Conservation (phyloP, 164 flowering plant species). For the Vitis riparia region DNA sequence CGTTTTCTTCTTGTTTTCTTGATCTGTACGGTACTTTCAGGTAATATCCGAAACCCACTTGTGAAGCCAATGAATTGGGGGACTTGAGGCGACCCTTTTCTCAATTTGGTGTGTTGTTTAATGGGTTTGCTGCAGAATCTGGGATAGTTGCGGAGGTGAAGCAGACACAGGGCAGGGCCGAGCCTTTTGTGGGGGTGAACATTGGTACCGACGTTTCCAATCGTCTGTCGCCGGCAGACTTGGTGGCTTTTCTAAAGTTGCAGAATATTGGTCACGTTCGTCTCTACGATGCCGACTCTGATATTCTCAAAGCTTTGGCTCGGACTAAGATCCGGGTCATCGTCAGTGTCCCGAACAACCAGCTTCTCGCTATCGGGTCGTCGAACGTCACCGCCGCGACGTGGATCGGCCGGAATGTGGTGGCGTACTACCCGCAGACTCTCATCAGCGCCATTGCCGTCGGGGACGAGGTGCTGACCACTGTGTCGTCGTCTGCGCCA, state of each 20-base stretch:
- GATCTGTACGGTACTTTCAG: slow-evolving; percentile 17
- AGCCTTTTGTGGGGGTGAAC: slow-evolving; percentile 81
- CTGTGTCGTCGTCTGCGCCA: slow-evolving; percentile 72
- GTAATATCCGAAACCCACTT: slow-evolving; percentile 13
- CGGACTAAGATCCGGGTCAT: slow-evolving; percentile 76
- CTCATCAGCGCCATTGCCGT: slow-evolving; percentile 73
- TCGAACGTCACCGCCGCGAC: slow-evolving; percentile 86
- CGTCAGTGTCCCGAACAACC: slow-evolving; percentile 89
- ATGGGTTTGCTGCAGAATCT: slow-evolving; percentile 19
- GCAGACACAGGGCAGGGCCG: slow-evolving; percentile 10
- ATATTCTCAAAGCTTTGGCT: slow-evolving; percentile 69
- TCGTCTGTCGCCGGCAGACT: slow-evolving; percentile 48
- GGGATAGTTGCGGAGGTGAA: slow-evolving; percentile 13
- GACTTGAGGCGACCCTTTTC: not conserved
- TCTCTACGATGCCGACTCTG: slow-evolving; percentile 71
- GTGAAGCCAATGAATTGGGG: not conserved
- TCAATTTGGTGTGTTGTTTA: not conserved
- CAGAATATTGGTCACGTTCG: slow-evolving; percentile 83
- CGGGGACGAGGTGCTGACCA: slow-evolving; percentile 89
- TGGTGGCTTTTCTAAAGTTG: slow-evolving; percentile 64
- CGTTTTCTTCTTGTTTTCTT: slow-evolving; percentile 14
- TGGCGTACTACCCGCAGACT: slow-evolving; percentile 70
- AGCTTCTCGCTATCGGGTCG: slow-evolving; percentile 78
- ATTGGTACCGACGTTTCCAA: slow-evolving; percentile 80
- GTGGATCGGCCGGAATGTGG: slow-evolving; percentile 80